Base-by-base conservation (phyloP, 306 rosid species). In the Vigna trinervia region DNA sequence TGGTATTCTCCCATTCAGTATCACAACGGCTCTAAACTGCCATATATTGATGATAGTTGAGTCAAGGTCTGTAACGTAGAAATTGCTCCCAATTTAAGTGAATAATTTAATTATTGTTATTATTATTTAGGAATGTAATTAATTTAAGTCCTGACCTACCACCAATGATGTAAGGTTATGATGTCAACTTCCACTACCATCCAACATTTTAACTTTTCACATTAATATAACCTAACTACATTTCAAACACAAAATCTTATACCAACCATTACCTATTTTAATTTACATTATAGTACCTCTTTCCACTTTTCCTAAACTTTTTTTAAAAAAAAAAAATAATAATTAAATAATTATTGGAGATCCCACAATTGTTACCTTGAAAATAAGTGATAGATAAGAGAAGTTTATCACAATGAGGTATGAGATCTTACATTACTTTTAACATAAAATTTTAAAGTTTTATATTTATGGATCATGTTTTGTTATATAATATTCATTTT, bases 11-110 rank as follows among this genome's bases (percentile, higher is more conserved):
- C 85, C 81, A 81, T 73, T 73, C 30, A 34, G 36, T 34, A 78
- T 54, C 74, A 57, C 77, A 83, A 85, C 87, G 76, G 75, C 80
- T 79, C 36, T 79, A 82, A 83, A 77, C 86, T 77, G 88, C 79
- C 85, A 60, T 36, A 0, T 36, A 6, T 2, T 26, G 34, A 19
- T 28, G 11, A 57, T 20, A 12, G 78, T 63, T 38, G 4, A 65
- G 79, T 63, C 85, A 83, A 65, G 74, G 85, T 86, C 85, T 14
- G 28, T 12, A 30, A 9, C 12, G 12, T 32, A 54, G 5, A 54
- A 54, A 19, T 2, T 54, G 60, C 59, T 53, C 20, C 59, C 71
- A 43, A 9, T 43, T 76, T 58, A 39, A 48, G 61, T 72, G 81
- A 58, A 41, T 30, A 32, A 76, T 84, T 79, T 79, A 32, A 34